A percentile compares a stretch with the other conserved stretches of the same genome.
phyloP scores from a whole-genome alignment of 2,329 filamentous ascomycete species.

The Xylariomycetidae sp. region DNA sequence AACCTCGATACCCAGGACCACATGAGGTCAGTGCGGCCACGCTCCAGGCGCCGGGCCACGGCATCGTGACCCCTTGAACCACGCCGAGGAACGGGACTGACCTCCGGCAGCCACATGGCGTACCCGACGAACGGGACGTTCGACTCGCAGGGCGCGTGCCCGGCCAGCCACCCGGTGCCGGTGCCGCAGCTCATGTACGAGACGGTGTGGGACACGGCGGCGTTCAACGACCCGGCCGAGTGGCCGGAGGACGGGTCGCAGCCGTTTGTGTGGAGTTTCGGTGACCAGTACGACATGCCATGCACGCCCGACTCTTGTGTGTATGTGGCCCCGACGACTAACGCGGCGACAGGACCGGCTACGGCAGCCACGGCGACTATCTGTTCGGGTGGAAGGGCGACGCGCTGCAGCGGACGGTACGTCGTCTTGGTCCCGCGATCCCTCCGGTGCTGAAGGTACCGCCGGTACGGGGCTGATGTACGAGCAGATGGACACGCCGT shows the following conservation, averaged over 20 bases:
- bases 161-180: slow-evolving; percentile 17
- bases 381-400: slow-evolving; percentile 37
- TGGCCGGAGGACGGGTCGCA: background rate
- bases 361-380: slow-evolving; percentile 28
- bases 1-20: slow-evolving; percentile 40
- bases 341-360: slow-evolving; percentile 29
- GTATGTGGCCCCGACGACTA: too few relatives aligned
- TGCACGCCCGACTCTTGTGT: too few relatives aligned
- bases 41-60: too few relatives aligned
- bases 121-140: slow-evolving; percentile 33
- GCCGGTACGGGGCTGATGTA: too few relatives aligned
- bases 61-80: too few relatives aligned
- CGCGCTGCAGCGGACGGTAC: slow-evolving; percentile 21
- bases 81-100: too few relatives aligned
- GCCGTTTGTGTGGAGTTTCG: background rate
- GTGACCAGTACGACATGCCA: background rate
- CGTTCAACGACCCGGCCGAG: background rate
- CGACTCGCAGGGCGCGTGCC: slow-evolving; percentile 17
- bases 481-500: background rate
- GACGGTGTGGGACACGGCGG: slow-evolving; percentile 18
- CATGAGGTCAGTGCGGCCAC: background rate
- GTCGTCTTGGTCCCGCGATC: too few relatives aligned
- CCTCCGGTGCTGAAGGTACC: too few relatives aligned
- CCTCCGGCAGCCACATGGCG: slow-evolving; percentile 34
- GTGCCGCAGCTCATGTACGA: slow-evolving; percentile 23